phyloP scores from a whole-genome alignment of 345 rosid species.

The Citrus reticulata region DNA sequence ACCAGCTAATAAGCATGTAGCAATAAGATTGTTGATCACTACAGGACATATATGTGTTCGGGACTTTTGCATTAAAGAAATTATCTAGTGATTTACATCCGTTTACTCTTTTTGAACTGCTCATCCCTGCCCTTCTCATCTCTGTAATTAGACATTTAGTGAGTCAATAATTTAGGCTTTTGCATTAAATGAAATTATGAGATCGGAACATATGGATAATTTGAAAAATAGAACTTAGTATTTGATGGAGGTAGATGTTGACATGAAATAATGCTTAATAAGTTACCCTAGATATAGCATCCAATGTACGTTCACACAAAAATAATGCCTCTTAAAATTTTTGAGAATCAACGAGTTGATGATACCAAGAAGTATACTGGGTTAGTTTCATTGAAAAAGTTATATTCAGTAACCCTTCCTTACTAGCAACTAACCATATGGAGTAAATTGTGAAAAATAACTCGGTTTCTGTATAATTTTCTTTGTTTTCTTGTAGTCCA shows the following conservation, averaged over 20 bases:
- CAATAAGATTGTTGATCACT: neutral
- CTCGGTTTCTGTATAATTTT: neutral
- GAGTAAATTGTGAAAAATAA: neutral
- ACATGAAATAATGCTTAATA: neutral
- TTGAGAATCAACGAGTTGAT: no score
- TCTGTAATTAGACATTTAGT: neutral
- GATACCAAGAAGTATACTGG: no score
- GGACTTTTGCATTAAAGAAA: slow-evolving; percentile 4
- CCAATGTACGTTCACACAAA: neutral
- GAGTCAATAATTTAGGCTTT: slow-evolving; percentile 15
- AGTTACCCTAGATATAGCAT: slow-evolving; percentile 2
- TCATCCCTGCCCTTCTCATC: neutral
- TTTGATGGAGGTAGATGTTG: neutral
- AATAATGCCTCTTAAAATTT: neutral
- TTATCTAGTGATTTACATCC: slow-evolving; percentile 17
- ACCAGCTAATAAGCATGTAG: neutral
- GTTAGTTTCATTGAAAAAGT: neutral
- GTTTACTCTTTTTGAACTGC: slow-evolving; percentile 31
- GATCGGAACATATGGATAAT: slow-evolving; percentile 16
- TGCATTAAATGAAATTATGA: slow-evolving; percentile 12
- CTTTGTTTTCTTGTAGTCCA: neutral
- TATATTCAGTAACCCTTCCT: neutral
- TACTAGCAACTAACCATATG: neutral
- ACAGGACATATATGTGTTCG: slow-evolving; percentile 16
- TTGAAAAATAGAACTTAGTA: neutral